A percentile compares a stretch with the other conserved stretches of the same genome.
Conservation (phyloP, 2,329 filamentous ascomycete genomes). For the Fusarium sp. region DNA sequence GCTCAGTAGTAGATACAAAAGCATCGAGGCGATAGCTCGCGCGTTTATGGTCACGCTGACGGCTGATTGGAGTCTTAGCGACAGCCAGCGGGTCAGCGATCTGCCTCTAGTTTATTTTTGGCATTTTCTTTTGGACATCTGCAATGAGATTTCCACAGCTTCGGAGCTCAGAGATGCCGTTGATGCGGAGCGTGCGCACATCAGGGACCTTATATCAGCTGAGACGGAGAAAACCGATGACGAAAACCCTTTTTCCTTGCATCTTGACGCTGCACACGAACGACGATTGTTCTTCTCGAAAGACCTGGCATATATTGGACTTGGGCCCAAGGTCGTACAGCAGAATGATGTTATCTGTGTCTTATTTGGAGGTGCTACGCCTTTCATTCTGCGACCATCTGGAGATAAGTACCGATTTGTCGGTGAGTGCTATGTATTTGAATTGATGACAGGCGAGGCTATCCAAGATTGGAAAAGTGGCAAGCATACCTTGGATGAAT, state of each 20-base stretch:
- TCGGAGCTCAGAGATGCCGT: rapidly evolving
- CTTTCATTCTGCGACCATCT: not conserved
- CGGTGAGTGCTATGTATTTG: not conserved
- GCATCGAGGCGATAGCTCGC: not conserved
- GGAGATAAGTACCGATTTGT: not conserved
- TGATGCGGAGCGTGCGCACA: not conserved
- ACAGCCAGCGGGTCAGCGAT: not conserved
- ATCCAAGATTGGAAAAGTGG: rapidly evolving
- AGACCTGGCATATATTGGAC: not conserved
- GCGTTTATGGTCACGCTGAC: not conserved
- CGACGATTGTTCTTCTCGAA: not conserved
- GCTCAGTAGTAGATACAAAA: not conserved
- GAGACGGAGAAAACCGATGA: rapidly evolving
- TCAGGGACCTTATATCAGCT: rapidly evolving
- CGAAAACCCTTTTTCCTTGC: not conserved
- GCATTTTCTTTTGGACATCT: not conserved
- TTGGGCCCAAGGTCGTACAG: rapidly evolving
- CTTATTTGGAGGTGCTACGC: not conserved
- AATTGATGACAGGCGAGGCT: not conserved
- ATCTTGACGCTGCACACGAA: not conserved
- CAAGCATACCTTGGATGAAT: rapidly evolving
- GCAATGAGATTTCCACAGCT: not conserved
- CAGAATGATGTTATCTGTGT: not conserved
- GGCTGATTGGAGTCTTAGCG: not conserved
- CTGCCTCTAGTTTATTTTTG: not conserved